phyloP scores from a whole-genome alignment of 2,329 filamentous ascomycete genomes.

The Colletotrichum theobromicola region DNA sequence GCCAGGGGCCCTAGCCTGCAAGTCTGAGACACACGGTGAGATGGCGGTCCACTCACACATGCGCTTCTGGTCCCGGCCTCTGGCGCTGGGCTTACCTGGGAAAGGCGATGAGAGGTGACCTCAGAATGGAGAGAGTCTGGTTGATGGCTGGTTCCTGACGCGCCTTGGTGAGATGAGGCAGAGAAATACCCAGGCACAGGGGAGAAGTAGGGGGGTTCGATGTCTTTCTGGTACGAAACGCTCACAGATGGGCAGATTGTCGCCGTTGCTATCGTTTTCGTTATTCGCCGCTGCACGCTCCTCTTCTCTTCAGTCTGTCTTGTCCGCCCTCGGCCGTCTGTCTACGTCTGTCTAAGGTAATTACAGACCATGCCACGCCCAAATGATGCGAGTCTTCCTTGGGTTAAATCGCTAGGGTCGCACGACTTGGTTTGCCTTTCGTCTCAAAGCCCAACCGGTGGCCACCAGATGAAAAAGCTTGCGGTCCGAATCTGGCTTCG shows the following conservation, averaged over 20 bases:
- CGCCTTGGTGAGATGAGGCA: background rate
- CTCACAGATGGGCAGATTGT: background rate
- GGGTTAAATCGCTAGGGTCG: background rate
- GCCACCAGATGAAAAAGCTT: background rate
- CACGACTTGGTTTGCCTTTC: background rate
- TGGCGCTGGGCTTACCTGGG: background rate
- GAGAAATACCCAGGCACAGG: background rate
- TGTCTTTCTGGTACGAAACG: background rate
- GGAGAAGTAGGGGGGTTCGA: background rate
- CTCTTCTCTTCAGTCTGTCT: background rate
- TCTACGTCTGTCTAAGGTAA: too few species aligned
- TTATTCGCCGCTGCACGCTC: conserved; percentile 1
- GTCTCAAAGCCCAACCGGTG: background rate
- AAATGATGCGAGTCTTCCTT: background rate
- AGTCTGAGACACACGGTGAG: conserved; percentile 14
- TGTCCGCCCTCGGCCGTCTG: background rate
- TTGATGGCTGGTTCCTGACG: background rate
- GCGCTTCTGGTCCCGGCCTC: background rate
- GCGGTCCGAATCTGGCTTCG: background rate
- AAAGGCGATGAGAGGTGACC: background rate
- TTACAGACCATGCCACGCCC: background rate
- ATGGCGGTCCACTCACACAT: conserved; percentile 12
- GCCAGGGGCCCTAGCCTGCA: conserved; percentile 11
- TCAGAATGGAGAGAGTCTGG: background rate
- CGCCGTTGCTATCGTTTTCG: background rate